Evolutionary conservation across 352 stramenopile genomes (phyloP).

Genomic region (Thraustochytrium sp.): DNA sequence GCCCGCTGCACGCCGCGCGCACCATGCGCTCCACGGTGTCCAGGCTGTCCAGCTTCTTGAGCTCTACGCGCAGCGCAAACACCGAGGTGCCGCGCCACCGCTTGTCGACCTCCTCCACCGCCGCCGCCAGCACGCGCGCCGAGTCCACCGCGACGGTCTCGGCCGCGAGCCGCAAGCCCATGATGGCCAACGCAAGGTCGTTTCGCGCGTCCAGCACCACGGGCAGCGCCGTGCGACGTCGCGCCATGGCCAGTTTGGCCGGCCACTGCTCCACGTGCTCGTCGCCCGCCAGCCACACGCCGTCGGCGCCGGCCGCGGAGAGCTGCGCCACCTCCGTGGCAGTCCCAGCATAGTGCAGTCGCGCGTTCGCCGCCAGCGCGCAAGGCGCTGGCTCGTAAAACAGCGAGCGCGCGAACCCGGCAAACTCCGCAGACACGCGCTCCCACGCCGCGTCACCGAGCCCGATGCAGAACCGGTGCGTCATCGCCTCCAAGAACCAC

Average conservation of each 20-base stretch:
- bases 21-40: background rate
- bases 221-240: background rate
- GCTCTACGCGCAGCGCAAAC: background rate
- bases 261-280: constrained; percentile 4
- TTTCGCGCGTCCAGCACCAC: background rate
- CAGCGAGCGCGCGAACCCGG: background rate
- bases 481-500: constrained; percentile 14
- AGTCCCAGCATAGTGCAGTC: background rate
- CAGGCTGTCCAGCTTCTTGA: background rate
- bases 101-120: background rate
- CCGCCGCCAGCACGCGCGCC: background rate
- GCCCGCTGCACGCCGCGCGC: background rate
- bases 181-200: background rate
- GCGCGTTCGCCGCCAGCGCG: background rate
- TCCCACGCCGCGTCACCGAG: background rate
- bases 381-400: background rate
- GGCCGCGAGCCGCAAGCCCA: background rate
- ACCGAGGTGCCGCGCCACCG: background rate
- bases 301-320: background rate
- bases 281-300: background rate
- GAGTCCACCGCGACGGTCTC: background rate
- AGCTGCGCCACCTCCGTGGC: background rate
- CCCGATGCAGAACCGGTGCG: constrained; percentile 16
- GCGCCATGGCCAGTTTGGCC: background rate
- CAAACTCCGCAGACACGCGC: background rate